Base-by-base conservation (phyloP, 140 eudicot genomes). In the Cichorium intybus region DNA sequence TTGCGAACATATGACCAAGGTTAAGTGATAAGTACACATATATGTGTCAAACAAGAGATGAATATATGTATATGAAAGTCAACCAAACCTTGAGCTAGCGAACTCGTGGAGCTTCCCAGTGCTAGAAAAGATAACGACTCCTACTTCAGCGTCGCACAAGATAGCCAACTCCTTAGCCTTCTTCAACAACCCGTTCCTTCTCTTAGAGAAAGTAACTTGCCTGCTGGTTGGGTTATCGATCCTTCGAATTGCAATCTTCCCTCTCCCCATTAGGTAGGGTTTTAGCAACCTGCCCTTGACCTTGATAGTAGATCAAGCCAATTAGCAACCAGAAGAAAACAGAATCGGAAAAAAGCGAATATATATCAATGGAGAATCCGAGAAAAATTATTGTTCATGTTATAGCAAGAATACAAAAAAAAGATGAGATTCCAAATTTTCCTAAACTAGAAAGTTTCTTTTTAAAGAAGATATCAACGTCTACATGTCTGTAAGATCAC, bases 101-200 rank as follows among this genome's bases (percentile, higher is more conserved):
- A 50, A 85, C 18, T 85, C 93, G 46, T 78, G 77, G 75, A 85
- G 85, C 70, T 70, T 81, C 18, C 83, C 81, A 7, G 85, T 78
- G 79, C 83, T 81, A 29, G 93, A 85, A 75, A 85, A 85, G 66
- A 85, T 54, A 29, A 85, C 41, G 50, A 82, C 58, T 33, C 88
- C 88, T 7, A 85, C 84, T 54, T 85, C 79, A 51, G 84, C 93
- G 62, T 85, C 93, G 24, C 93, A 85, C 61, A 85, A 81, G 22
- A 85, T 85, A 15, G 88, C 59, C 51, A 85, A 65, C 78, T 85
- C 85, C 60, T 75, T 81, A 3, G 92, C 92, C 69, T 85, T 85
- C 83, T 85, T 85, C 23, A 85, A 61, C 76, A 85, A 46, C 24
- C 92, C 92, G 21, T 57, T 85, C 63, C 87, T 85, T 47, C 92